These are phyloP conservation scores for Lactarius indigo DNA, from an alignment of 768 basidiomycete genomes.

Conservation along the genomic window DNA sequence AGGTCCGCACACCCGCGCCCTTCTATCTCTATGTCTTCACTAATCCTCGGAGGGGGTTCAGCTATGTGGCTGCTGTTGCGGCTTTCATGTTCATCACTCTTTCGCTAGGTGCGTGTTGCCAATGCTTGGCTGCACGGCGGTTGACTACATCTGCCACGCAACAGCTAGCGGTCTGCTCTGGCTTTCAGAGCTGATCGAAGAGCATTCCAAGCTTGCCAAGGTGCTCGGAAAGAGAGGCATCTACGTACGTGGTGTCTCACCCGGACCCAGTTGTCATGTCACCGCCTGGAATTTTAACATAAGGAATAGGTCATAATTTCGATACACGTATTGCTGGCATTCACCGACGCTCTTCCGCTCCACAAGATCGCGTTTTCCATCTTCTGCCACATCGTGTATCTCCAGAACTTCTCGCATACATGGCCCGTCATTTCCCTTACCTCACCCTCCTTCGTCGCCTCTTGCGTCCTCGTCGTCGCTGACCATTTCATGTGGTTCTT, in stretches of 20 bases:
- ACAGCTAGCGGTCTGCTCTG: conserved; percentile 91
- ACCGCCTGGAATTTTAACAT: background rate
- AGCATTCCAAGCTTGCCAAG: conserved; percentile 83
- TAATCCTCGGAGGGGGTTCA: conserved; percentile 29
- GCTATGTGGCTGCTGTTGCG: conserved; percentile 71
- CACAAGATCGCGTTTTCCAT: conserved; percentile 75
- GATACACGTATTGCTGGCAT: conserved; percentile 72
- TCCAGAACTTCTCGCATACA: conserved; percentile 82
- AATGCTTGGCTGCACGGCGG: background rate
- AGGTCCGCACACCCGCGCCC: conserved; percentile 40
- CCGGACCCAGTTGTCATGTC: background rate
- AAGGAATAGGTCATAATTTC: conserved; percentile 64
- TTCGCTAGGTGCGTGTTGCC: conserved; percentile 66
- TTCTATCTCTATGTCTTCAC: conserved; percentile 16
- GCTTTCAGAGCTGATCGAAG: conserved; percentile 93
- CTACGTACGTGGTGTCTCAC: conserved; percentile 55
- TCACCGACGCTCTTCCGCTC: conserved; percentile 79
- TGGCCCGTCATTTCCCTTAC: conserved; percentile 96
- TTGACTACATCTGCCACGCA: conserved; percentile 5
- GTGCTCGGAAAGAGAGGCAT: conserved; percentile 77
- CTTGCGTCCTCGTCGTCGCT: conserved; percentile 76
- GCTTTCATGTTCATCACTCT: conserved; percentile 90
- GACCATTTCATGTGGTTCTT: conserved; percentile 99
- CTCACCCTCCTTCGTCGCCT: conserved; percentile 78
- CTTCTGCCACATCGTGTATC: conserved; percentile 81